Evolutionary conservation across 2,329 filamentous ascomycete genomes (phyloP).

Genomic region (Trichoderma endophyticum): DNA sequence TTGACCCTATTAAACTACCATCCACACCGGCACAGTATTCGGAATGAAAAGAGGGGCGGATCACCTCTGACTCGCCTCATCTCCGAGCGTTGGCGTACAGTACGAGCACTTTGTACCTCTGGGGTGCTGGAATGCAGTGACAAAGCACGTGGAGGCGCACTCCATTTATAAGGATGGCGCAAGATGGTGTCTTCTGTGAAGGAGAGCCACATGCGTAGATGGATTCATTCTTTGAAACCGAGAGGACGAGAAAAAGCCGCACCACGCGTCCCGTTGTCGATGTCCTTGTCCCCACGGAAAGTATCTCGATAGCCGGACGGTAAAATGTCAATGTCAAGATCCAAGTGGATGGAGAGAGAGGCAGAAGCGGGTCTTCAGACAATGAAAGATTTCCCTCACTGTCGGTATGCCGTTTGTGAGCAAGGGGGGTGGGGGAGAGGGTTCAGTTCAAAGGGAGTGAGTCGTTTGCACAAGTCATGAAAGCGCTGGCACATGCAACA

Average conservation of each 20-base stretch:
- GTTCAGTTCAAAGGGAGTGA: not conserved
- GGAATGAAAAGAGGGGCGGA: slow-evolving; percentile 16
- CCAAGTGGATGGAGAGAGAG: slow-evolving; percentile 2
- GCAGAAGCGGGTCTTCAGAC: slow-evolving; percentile 4
- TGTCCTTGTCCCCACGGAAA: not conserved
- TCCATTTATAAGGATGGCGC: slow-evolving; percentile 5
- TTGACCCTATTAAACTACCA: not conserved
- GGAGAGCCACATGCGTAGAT: not conserved
- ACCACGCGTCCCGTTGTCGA: not conserved
- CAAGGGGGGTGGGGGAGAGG: not conserved
- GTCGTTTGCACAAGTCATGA: not conserved
- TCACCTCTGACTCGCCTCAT: slow-evolving; percentile 15
- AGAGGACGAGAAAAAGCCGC: not conserved
- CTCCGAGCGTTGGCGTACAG: not conserved
- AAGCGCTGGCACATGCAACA: not conserved
- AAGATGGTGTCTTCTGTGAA: not conserved
- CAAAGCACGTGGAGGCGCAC: slow-evolving; percentile 7
- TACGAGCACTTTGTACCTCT: not conserved
- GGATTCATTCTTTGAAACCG: not conserved
- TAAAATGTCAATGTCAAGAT: slow-evolving; percentile 7
- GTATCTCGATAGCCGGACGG: slow-evolving; percentile 16
- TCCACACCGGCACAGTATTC: slow-evolving; percentile 9
- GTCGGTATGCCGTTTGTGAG: not conserved
- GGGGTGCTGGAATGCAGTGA: not conserved
- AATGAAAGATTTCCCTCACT: slow-evolving; percentile 1